phyloP scores from a whole-genome alignment of 805 yeast genomes.

The Candida multigemmis region DNA sequence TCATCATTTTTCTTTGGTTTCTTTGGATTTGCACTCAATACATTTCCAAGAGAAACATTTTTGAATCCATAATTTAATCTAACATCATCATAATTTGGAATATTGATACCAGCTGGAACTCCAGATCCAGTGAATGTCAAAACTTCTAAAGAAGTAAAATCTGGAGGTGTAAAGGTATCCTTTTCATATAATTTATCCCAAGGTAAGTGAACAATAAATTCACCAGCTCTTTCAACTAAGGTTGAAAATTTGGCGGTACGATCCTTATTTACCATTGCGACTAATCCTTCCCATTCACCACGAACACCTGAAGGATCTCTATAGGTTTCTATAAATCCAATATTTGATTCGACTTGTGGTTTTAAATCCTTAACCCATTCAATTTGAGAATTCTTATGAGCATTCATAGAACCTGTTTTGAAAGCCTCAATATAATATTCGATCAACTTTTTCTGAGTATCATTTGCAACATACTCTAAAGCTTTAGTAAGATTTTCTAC shows the following conservation, averaged over 20 bases:
- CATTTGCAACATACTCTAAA: conserved; percentile 57
- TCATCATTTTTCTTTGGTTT: conserved; percentile 61
- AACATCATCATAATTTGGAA: conserved; percentile 88
- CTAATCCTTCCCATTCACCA: conserved; percentile 92
- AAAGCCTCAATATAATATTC: conserved; percentile 61
- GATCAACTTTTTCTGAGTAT: conserved; percentile 59
- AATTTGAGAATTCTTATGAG: conserved; percentile 77
- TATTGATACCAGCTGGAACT: conserved; percentile 87
- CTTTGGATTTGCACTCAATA: conserved; percentile 56
- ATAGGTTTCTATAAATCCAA: conserved; percentile 89
- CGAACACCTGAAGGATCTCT: conserved; percentile 87
- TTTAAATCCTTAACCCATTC: conserved; percentile 84
- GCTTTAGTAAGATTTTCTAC: conserved; percentile 51
- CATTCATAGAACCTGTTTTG: conserved; percentile 72
- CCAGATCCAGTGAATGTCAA: conserved; percentile 86
- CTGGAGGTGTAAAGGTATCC: conserved; percentile 84
- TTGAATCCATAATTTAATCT: conserved; percentile 79
- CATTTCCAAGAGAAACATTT: conserved; percentile 84
- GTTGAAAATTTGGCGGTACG: conserved; percentile 72
- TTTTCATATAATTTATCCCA: conserved; percentile 75
- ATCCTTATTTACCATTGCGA: conserved; percentile 83
- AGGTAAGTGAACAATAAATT: conserved; percentile 60
- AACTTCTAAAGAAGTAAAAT: conserved; percentile 84
- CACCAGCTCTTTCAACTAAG: conserved; percentile 59
- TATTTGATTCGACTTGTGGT: conserved; percentile 63